Evolutionary conservation across 1,284 basidiomycete species (phyloP), one percentile per base, ranked within the genome.

Genomic region (Sporisorium scitamineum): DNA sequence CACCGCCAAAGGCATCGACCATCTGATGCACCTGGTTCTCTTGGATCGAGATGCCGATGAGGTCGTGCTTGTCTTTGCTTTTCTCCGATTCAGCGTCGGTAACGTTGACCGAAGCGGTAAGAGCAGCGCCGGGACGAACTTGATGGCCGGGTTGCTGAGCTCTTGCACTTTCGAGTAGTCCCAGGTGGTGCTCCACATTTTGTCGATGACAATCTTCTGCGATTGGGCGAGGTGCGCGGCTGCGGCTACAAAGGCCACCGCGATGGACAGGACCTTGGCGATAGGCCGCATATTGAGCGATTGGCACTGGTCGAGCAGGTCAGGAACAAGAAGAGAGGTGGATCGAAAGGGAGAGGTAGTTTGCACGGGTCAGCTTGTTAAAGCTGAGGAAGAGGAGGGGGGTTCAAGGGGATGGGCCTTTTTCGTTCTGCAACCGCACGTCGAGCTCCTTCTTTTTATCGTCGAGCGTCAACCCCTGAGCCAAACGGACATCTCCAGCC

Each of bases 1-100:
- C 78, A 7, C 72, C 76, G 13, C 76, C 76, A 16, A 76, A 61
- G 1, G 65, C n/a, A 20, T 72, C 65, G 44, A 79, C 72, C 14
- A 58, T 31, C 52, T 79, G 76, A 24, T 64, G 63, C 1, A 76
- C 29, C n/a, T 76, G 61, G 29, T 76, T 58, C 8, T 72, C 67
- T 4, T 53, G 22, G 24, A 79, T 51, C 14, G 53, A 20, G 64
- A 76, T 65, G 26, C 69, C 68, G 52, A 72, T 57, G 6, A 37
- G 52, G 32, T 76, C 62, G 58, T 62, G 52, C 22, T 41, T 45
- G 37, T 7, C 11, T 9, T 42, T 24, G 14, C 14, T 5, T 16
- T 3, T 16, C 39, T 20, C n/a, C 39, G 51, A 41, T 0, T 44
- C 34, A 6, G 31, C 31, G 5, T 26, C 50, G 6, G 67, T 64